Base-by-base conservation (phyloP, 2,329 filamentous ascomycete genomes). In the Exophiala sideris region DNA sequence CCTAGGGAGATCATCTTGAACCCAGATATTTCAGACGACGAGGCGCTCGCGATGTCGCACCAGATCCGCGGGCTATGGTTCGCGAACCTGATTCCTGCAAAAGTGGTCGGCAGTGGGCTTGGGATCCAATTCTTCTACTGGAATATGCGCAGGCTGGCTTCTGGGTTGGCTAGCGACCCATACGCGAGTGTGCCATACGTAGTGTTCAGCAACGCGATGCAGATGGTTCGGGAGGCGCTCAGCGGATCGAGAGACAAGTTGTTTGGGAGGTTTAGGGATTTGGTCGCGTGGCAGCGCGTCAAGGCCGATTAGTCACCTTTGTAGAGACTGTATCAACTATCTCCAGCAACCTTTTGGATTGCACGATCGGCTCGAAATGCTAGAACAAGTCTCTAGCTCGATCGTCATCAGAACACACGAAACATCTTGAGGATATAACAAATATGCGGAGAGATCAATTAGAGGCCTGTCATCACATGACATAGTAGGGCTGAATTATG, bases 1-100 rank as follows among this genome's bases (percentile, higher is more conserved):
- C 72, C 76, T 6, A 38, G 40, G n/a, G 42, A 42, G 3, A 32
- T 50, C 8, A 24, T 61, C 14, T 47, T 65, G 21, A 63, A 64
- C 40, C 45, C 48, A 9, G 54, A 47, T 5, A 41, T 62, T 11
- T 14, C 49, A 3, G 63, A 65, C 39, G 59, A 61, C 9, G 52
- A 62, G 14, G 61, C 63, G 1, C 42, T 69, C 1, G 67, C 63
- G 2, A 62, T 58, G 55, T 59, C 64, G 6, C 66, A 70, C 54
- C 54, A 64, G 3, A 58, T 71, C n/a, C 58, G 59, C 6, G 67
- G 67, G 0, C 61, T 64, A 48, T 71, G 69, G 69, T 62, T 69
- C 14, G 60, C 61, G 1, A 65, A 63, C 5, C 52, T 65, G 48
- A 62, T 70, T 7, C 68, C 68, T 1, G 58, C 63, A 0, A 68